Evolutionary conservation across 257 asterid species (phyloP).

Genomic region (Ajuga chamaepitys): DNA sequence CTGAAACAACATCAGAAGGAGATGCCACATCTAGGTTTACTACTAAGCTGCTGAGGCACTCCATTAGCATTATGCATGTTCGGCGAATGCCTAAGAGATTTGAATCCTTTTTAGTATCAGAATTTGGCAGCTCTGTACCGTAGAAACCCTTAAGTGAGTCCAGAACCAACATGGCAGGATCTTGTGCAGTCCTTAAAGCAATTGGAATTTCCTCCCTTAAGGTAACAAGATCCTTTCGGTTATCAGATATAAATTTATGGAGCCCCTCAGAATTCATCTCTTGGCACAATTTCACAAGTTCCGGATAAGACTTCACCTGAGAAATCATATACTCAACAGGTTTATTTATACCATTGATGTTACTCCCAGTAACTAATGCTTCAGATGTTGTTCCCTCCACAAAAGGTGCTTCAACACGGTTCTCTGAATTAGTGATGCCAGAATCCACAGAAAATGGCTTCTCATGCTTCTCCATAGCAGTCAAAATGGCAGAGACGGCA

Average conservation of each 20-base stretch:
- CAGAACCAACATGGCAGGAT: slow-evolving; percentile 76
- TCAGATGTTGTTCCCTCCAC: slow-evolving; percentile 34
- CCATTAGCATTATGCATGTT: slow-evolving; percentile 95
- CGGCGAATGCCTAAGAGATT: slow-evolving; percentile 82
- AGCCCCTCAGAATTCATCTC: slow-evolving; percentile 87
- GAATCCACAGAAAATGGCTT: slow-evolving; percentile 34
- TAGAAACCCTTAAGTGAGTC: slow-evolving; percentile 91
- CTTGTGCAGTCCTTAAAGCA: slow-evolving; percentile 70
- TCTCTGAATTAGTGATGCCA: slow-evolving; percentile 22
- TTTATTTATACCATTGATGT: slow-evolving; percentile 20
- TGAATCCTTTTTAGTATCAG: slow-evolving; percentile 76
- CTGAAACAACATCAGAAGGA: slow-evolving; percentile 37
- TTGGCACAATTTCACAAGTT: slow-evolving; percentile 68
- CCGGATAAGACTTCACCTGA: slow-evolving; percentile 69
- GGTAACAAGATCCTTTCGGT: slow-evolving; percentile 81
- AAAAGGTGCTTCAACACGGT: slow-evolving; percentile 30
- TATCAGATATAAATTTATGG: slow-evolving; percentile 90
- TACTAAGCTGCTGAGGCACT: slow-evolving; percentile 73
- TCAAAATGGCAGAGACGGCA: slow-evolving; percentile 74
- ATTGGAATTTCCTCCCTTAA: slow-evolving; percentile 80
- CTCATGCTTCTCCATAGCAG: slow-evolving; percentile 46
- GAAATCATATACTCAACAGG: slow-evolving; percentile 29
- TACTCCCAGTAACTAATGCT: slow-evolving; percentile 25
- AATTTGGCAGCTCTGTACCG: slow-evolving; percentile 36
- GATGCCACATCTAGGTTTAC: slow-evolving; percentile 34